Evolutionary conservation across 106 monocot species (phyloP), one percentile per base, ranked within the genome.

Genomic region (Acorus calamus): DNA sequence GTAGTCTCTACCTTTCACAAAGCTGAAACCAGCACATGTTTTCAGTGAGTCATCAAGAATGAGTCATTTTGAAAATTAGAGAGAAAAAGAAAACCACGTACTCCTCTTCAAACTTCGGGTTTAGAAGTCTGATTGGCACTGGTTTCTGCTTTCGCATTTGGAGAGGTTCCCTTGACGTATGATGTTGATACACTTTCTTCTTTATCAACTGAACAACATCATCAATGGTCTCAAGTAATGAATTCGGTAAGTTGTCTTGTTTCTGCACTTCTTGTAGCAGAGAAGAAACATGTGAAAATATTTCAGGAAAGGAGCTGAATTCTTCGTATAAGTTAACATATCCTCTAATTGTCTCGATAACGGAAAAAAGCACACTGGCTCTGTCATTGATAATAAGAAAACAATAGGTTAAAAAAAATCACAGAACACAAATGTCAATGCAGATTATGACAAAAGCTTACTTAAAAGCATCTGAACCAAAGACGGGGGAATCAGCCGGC

Each of bases 31-130:
- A 28, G 28, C 28, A 28, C 28, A 28, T 28, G 28, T 28, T 28
- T 28, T 28, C 1, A 28, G 28, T 28, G 28, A 28, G 28, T 28
- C 28, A 28, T 28, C 28, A 28, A 28, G 28, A 28, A 28, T 28
- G 28, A 28, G 28, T 28, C 28, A 28, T 28, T 28, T 28, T 1
- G 28, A 28, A 28, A 28, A 66, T 9, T 9, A 42, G 3, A 51
- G 42, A 8, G 2, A 14, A 6, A 67, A 53, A 60, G 60, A 59
- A 51, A 56, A 64, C 60, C 56, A 47, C 78, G 66, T 98, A 98
- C 96, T 85, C 77, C 56, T 91, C 91, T 73, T 98, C 98, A 59
- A 92, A 98, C 63, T 98, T 92, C 13, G 98, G 98, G 70, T 82
- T 92, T 57, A 92, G 14, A 50, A 88, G 69, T 66, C 77, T 98